Conservation (phyloP, 164 flowering plant genomes). For the Chimonanthus salicifolius region DNA sequence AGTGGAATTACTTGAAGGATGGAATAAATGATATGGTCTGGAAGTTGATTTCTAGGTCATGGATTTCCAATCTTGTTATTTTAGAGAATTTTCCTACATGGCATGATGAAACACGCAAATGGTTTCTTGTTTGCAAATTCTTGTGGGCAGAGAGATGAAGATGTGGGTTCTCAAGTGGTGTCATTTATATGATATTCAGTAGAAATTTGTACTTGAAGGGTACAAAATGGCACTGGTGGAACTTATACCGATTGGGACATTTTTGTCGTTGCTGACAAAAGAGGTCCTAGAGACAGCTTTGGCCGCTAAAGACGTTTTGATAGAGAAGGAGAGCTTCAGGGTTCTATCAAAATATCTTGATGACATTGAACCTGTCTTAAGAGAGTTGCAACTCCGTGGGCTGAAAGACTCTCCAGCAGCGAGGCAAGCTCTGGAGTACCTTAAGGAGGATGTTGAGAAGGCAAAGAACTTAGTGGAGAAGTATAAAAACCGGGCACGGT, state of each 20-base stretch:
- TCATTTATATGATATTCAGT: not conserved
- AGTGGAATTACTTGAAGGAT: not conserved
- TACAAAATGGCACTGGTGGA: constrained; percentile 23
- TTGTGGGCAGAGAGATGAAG: not conserved
- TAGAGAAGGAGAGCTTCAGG: constrained; percentile 66
- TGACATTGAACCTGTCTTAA: constrained; percentile 52
- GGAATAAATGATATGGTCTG: not conserved
- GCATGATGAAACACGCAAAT: not conserved
- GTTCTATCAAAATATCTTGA: constrained; percentile 47
- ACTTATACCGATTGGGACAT: constrained; percentile 61
- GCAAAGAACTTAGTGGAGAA: constrained; percentile 59
- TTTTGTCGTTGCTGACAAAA: constrained; percentile 44
- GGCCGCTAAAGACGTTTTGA: constrained; percentile 58
- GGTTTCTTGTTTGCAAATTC: not conserved
- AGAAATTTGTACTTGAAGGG: not conserved
- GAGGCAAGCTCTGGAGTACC: constrained; percentile 43
- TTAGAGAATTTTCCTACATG: not conserved
- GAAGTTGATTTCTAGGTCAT: not conserved
- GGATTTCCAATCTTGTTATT: not conserved
- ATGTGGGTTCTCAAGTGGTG: not conserved
- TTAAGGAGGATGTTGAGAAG: constrained; percentile 50
- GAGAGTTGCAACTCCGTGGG: constrained; percentile 43
- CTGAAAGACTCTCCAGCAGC: constrained; percentile 61
- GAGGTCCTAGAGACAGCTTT: constrained; percentile 56
- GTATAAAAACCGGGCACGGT: constrained; percentile 52